Conservation (phyloP, 1,284 basidiomycete genomes). For the Moniliophthora roreri region DNA sequence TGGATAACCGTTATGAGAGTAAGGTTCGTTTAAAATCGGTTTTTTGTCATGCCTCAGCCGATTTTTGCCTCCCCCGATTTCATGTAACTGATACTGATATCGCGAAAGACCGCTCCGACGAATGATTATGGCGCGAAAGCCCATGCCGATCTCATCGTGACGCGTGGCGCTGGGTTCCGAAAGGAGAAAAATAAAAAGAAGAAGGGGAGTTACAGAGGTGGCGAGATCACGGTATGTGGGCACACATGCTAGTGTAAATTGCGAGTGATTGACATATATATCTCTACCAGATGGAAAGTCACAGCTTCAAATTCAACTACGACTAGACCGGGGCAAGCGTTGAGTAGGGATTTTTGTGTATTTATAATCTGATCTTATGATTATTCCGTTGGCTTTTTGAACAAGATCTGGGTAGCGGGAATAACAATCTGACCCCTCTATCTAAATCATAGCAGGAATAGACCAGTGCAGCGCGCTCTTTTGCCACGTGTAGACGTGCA, state of each 20-base stretch:
- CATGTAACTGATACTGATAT: no score
- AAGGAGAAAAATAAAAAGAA: conserved; percentile 99
- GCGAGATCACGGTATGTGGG: conserved; percentile 87
- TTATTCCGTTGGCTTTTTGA: background rate
- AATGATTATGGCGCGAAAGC: conserved; percentile 92
- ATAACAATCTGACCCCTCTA: background rate
- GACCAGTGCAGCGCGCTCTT: background rate
- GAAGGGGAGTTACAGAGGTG: conserved; percentile 88
- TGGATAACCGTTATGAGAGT: conserved; percentile 85
- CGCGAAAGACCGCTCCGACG: conserved; percentile 49
- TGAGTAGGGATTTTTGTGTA: no score
- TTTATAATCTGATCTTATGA: background rate
- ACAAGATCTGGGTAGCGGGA: no score
- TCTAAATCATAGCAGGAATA: no score
- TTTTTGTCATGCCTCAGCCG: background rate
- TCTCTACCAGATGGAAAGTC: conserved; percentile 63
- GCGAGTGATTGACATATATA: conserved; percentile 14
- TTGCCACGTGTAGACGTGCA: background rate
- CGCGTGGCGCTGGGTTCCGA: conserved; percentile 91
- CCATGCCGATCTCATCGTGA: conserved; percentile 86
- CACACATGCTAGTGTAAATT: no score
- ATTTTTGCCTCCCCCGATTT: no score
- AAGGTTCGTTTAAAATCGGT: conserved; percentile 49
- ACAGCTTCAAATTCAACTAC: conserved; percentile 78
- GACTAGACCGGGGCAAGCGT: background rate